Evolutionary conservation across 1,284 basidiomycete species (phyloP), one percentile per base, ranked within the genome.

Genomic region (Trametes sp.): DNA sequence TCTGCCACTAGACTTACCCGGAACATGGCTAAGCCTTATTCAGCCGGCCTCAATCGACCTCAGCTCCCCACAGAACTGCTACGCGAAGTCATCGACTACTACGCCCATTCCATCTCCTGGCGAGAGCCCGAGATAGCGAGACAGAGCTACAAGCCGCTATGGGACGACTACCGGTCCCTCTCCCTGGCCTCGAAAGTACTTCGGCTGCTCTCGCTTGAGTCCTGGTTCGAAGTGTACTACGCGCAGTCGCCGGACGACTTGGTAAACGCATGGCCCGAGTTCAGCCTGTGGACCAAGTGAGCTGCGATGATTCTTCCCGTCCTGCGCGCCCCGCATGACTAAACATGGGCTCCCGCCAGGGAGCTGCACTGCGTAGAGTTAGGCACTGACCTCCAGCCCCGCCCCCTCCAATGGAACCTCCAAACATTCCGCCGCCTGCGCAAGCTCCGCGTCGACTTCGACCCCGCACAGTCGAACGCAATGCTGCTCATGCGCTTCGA

Each of bases 171-270:
- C 9, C 58, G 65, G 35, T 45, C 64, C 21, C 60, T 70, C 19
- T 61, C 59, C 0, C 49, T 67, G 4, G 50, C 64, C 4, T 65
- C 64, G 6, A 63, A 54, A 36, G 58, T 29, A 1, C 24, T 68
- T 21, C 61, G 69, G 1, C 53, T 59, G n/a, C 60, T 68, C 19
- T 46, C 63, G 0, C 23, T 70, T 16, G 65, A 70, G 29, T 63
- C 65, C 6, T 70, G 69, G 69, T 70, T 70, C 31, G 58, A 68
- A 29, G 59, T 64, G 1, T 70, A 63, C 57, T 64, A 58, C 21
- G 62, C 59, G 0, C 65, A 38, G 21, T 58, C 52, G 13, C 65
- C 61, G 13, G 58, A 59, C 4, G 63, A 67, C 42, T 36, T 70
- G 11, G 23, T 60, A 24, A 31, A 62, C 33, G 62, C 29, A n/a